Base-by-base conservation (phyloP, 352 stramenopile genomes). In the Phytophthora podocarpi region DNA sequence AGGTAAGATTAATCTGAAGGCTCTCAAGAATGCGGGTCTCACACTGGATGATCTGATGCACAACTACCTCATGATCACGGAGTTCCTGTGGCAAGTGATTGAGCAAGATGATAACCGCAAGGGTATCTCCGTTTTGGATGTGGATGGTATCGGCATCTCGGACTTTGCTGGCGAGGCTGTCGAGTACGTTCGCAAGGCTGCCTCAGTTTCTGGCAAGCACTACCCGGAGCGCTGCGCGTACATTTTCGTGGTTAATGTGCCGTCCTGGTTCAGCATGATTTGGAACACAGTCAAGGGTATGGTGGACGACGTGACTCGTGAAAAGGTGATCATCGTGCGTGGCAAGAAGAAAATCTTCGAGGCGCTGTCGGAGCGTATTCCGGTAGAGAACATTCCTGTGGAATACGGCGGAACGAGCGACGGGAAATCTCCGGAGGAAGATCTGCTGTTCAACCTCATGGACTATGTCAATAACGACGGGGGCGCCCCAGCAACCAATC, bases 211-310 rank as follows among this genome's bases (percentile, higher is more conserved):
- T 36, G 90, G 90, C 24, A 83, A 83, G 39, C 92, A 98, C 70
- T 98, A 97, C 69, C 95, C 95, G 1, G 88, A 97, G 66, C 82
- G 95, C 16, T 97, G 88, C 32, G 88, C 95, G 54, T 96, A 95
- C 63, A 98, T 97, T 45, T 90, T 98, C 20, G 78, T 98, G 26
- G 89, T 98, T 56, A 98, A 98, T 73, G 90, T 97, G 28, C 95
- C 95, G 12, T 93, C 80, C 37, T 98, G 95, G 95, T 98, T 98
- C 67, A 89, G 85, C 52, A 81, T 89, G 37, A 79, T 98, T 41
- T 98, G 95, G 80, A 97, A 96, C 67, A 80, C 95, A 11, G 85
- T 98, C 42, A 95, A 97, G 70, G 90, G 85, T 5, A 82, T 98
- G 69, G 74, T 98, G 23, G 82, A 97, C 58, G 93, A 98, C 49